phyloP scores from a whole-genome alignment of 2,329 filamentous ascomycete species.

The Pseudogymnoascus sp. region DNA sequence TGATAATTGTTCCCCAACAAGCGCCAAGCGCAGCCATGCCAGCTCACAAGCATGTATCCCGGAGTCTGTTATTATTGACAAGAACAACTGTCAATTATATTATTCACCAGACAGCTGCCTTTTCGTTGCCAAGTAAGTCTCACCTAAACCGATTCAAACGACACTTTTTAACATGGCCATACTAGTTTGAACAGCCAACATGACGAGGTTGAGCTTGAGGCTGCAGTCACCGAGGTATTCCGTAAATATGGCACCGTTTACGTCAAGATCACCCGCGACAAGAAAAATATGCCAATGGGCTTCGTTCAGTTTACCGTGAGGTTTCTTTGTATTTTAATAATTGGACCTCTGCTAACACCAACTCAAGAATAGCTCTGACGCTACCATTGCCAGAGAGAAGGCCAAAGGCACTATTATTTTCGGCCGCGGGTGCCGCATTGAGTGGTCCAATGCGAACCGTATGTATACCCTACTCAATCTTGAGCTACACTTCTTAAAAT shows the following conservation, averaged over 20 bases:
- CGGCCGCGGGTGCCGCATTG: conserved; percentile 52
- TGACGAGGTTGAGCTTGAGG: conserved; percentile 45
- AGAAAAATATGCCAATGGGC: conserved; percentile 55
- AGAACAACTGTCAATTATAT: conserved; percentile 9
- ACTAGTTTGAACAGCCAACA: conserved; percentile 34
- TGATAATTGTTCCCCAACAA: background rate
- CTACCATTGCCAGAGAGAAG: conserved; percentile 40
- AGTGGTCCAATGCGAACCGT: conserved; percentile 55
- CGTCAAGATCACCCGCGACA: conserved; percentile 57
- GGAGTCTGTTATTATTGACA: background rate
- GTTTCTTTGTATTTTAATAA: conserved; percentile 7
- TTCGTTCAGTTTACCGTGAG: conserved; percentile 58
- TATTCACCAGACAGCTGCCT: conserved; percentile 50
- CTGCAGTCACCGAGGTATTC: conserved; percentile 48
- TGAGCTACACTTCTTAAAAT: background rate
- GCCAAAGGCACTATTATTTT: conserved; percentile 45
- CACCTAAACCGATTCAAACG: background rate
- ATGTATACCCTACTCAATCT: conserved; percentile 25
- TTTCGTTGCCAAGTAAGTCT: conserved; percentile 59
- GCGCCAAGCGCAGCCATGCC: background rate
- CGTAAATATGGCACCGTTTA: conserved; percentile 49
- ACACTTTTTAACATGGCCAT: conserved; percentile 36
- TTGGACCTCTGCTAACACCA: conserved; percentile 22
- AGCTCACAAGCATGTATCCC: background rate
- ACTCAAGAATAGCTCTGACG: conserved; percentile 42